Percentiles rank a stretch among this genome's conserved stretches.
Evolutionary conservation across 257 asterid genomes (phyloP).

Genomic region (Solanum sejunctum): DNA sequence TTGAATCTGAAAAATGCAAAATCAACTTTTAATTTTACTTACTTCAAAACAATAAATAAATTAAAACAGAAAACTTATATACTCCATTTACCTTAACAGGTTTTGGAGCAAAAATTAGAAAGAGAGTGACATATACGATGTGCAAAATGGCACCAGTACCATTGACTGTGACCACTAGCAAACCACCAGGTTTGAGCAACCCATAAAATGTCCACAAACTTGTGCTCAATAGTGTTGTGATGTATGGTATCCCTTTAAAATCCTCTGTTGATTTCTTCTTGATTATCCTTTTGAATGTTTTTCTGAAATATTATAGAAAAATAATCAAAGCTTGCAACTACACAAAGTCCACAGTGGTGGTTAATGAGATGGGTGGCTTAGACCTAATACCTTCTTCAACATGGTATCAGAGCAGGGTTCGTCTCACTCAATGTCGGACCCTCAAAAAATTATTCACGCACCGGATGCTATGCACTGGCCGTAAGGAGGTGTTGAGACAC

Average conservation of each 20-base stretch:
- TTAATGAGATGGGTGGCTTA: too few species aligned
- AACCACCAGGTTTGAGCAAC: conserved; percentile 38
- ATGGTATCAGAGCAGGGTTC: too few species aligned
- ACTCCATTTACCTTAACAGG: conserved; percentile 22
- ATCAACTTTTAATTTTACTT: background rate
- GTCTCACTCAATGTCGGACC: too few species aligned
- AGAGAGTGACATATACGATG: conserved; percentile 37
- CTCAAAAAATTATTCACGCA: too few species aligned
- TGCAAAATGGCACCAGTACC: conserved; percentile 51
- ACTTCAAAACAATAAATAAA: background rate
- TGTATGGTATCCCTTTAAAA: conserved; percentile 45
- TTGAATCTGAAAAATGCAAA: conserved; percentile 16
- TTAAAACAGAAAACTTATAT: background rate
- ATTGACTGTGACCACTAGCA: conserved; percentile 51
- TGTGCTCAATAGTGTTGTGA: conserved; percentile 37
- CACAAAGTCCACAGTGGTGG: too few species aligned
- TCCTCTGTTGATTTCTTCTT: conserved; percentile 46
- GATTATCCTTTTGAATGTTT: conserved; percentile 30
- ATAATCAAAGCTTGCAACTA: background rate
- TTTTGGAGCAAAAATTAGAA: conserved; percentile 42
- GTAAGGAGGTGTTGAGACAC: too few species aligned
- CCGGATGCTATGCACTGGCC: too few species aligned
- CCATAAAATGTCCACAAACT: conserved; percentile 62
- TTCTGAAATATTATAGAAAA: too few species aligned
- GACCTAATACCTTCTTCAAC: too few species aligned